Conservation (phyloP, 805 yeast genomes). For the Wilhelminamyces savonicus region DNA sequence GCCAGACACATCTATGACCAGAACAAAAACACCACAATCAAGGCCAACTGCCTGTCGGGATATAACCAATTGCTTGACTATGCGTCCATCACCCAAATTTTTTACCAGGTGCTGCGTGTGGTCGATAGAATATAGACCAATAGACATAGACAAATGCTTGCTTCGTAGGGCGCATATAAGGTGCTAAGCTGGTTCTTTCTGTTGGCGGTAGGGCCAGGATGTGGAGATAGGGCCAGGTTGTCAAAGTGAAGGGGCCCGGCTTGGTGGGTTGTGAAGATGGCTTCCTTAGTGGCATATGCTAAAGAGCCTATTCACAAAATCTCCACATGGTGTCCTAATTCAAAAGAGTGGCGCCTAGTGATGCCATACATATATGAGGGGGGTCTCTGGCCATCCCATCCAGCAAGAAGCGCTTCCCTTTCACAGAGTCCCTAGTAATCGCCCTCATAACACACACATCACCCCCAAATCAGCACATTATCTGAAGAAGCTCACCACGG, state of each 20-base stretch:
- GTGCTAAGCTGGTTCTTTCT: neutral
- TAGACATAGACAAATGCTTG: no score
- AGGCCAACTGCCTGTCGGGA: constrained; percentile 6
- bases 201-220: neutral
- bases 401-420: no score
- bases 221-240: neutral
- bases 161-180: no score
- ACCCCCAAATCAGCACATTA: no score
- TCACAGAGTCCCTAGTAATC: no score
- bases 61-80: constrained; percentile 11
- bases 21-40: neutral
- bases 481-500: no score
- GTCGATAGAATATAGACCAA: neutral
- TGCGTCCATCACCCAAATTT: constrained; percentile 16
- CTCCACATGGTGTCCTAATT: no score
- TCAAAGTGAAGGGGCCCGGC: constrained; percentile 2
- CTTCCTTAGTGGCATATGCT: constrained; percentile 7
- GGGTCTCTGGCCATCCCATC: no score
- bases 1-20: constrained; percentile 11
- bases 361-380: no score
- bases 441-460: no score
- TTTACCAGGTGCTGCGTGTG: constrained; percentile 10
- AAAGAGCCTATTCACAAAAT: no score
- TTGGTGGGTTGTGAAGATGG: constrained; percentile 4
- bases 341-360: no score